Percentiles rank a stretch among this genome's conserved stretches.
phyloP scores from a whole-genome alignment of 208 protist species.

The Angomonas ambiguus region DNA sequence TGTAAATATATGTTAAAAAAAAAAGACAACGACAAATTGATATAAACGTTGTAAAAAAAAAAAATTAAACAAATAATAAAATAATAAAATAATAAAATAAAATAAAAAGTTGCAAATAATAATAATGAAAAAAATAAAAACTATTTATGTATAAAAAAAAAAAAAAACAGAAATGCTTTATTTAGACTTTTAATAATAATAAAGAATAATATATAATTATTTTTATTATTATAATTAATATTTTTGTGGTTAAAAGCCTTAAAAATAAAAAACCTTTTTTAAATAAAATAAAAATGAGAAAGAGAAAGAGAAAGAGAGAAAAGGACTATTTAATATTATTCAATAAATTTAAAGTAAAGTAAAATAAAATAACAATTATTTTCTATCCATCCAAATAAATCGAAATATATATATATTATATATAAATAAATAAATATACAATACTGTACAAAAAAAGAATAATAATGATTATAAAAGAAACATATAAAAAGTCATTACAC shows the following conservation, averaged over 20 bases:
- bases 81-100: not conserved
- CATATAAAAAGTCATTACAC: constrained; percentile 1
- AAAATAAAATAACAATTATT: too few relatives aligned
- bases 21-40: not conserved
- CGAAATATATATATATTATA: constrained; percentile 8
- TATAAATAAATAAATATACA: constrained; percentile 7
- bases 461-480: not conserved
- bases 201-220: not conserved
- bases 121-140: constrained; percentile 1
- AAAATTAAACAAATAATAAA: constrained; percentile 6
- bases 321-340: constrained; percentile 5
- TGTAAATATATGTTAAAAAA: not conserved
- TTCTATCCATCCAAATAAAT: too few relatives aligned
- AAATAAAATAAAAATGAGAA: constrained; percentile 16
- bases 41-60: constrained; percentile 14
- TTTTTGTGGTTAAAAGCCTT: too few relatives aligned
- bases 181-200: not conserved
- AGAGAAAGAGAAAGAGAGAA: constrained; percentile 6
- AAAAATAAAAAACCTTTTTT: too few relatives aligned
- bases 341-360: too few relatives aligned
- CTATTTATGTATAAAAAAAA: constrained; percentile 3
- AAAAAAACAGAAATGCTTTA: constrained; percentile 7
- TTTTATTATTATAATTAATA: not conserved
- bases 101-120: constrained; percentile 5
- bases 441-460: not conserved